Base-by-base conservation (phyloP, 768 basidiomycete species). In the Kwoniella dendrophila region DNA sequence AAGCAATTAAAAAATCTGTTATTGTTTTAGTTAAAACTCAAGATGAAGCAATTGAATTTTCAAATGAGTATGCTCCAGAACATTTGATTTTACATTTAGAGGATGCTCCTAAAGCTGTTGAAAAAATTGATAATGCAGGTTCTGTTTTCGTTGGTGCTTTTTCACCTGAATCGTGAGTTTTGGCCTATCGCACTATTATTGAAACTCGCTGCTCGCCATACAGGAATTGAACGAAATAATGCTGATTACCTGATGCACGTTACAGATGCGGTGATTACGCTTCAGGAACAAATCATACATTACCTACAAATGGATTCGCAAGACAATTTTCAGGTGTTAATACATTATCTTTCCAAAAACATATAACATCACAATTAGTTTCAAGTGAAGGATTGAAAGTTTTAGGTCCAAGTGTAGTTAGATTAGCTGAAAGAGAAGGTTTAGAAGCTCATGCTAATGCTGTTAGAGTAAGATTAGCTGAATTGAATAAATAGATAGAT, bases 241-340 rank as follows among this genome's bases (percentile, higher is more conserved):
- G 12, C 24, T 44, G 47, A 27, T 52, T 43, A 53, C 27, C 27
- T 24, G 26, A 38, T 8, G 18, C 6, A 6, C 6, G 18, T 43
- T 43, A 8, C 20, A 97, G 95, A 69, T 97, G 92, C 78, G 96
- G 96, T 30, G 96, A 99, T 79, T 99, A 98, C 71, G 95, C 95
- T 5, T 98, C 95, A 0, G 96, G 96, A 20, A 98, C 96, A 7
- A 99, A 99, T 79, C 96, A 99, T 82, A 98, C 95, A 0, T 83
- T 99, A 24, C 95, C 95, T 36, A 96, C 79, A 1, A 78, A 78
- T 63, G 93, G 95, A 24, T 99, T 93, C 78, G 96, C 96, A 24
- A 87, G 92, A 51, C 96, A 98, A 77, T 99, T 94, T 82, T 96
- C 93, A 69, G 96, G 96, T 4, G 96, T 99, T 69, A 97, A 95